A percentile compares a stretch with the other conserved stretches of the same genome.
phyloP scores from a whole-genome alignment of 495 filamentous ascomycete species.

The Aspergillus hancockii region DNA sequence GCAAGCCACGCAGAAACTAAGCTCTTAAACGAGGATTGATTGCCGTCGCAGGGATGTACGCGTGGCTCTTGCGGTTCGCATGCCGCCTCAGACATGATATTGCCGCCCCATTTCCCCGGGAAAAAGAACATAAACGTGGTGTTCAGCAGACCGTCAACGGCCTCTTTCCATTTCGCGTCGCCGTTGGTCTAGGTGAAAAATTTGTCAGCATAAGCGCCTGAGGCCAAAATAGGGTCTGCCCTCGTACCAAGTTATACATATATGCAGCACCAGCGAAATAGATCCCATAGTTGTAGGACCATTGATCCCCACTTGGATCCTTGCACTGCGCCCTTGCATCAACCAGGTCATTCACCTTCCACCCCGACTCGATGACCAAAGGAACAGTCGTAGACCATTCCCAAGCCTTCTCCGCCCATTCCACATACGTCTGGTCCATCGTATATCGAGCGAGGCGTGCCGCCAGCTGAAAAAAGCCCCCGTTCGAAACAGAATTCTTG shows the following conservation, averaged over 20 bases:
- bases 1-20: conserved; percentile 74
- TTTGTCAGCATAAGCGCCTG: too few relatives aligned
- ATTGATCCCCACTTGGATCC: conserved; percentile 63
- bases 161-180: conserved; percentile 54
- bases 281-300: conserved; percentile 77
- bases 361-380: conserved; percentile 49
- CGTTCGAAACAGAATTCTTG: conserved; percentile 80
- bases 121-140: conserved; percentile 47
- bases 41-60: conserved; percentile 56
- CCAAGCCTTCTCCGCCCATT: conserved; percentile 72
- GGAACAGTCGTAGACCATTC: conserved; percentile 65
- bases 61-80: conserved; percentile 61
- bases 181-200: conserved; percentile 42
- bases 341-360: conserved; percentile 67
- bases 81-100: conserved; percentile 65
- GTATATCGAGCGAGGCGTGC: conserved; percentile 74
- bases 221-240: too few relatives aligned
- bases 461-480: conserved; percentile 78
- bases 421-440: conserved; percentile 70
- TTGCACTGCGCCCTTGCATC: conserved; percentile 51
- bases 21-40: conserved; percentile 75
- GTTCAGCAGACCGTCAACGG: conserved; percentile 55
- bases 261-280: conserved; percentile 71
- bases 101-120: conserved; percentile 55
- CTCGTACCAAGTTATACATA: conserved; percentile 66